Evolutionary conservation across 768 basidiomycete genomes (phyloP).

Genomic region (Cubamyces sp.): DNA sequence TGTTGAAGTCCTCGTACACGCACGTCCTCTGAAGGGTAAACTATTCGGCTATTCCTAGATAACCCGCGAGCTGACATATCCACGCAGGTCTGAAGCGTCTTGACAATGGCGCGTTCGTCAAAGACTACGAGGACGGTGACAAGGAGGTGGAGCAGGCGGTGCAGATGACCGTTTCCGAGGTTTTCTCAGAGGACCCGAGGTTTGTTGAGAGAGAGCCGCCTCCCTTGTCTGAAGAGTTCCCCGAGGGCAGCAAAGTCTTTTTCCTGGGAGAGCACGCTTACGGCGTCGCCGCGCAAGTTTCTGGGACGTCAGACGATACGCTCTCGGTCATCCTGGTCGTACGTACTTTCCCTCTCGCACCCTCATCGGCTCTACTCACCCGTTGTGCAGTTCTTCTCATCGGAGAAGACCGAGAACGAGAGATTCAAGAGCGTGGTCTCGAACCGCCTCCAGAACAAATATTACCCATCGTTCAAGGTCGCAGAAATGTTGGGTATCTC

Average conservation of each 20-base stretch:
- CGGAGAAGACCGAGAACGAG: slow-evolving; percentile 78
- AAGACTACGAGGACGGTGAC: slow-evolving; percentile 86
- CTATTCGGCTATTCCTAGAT: slow-evolving; percentile 3
- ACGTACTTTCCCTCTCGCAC: slow-evolving; percentile 24
- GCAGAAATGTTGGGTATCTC: slow-evolving; percentile 76
- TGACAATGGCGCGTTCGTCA: slow-evolving; percentile 89
- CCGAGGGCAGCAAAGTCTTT: slow-evolving; percentile 88
- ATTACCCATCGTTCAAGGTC: slow-evolving; percentile 80
- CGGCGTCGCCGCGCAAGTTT: slow-evolving; percentile 93
- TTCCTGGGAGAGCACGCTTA: slow-evolving; percentile 96
- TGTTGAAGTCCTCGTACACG: slow-evolving; percentile 82
- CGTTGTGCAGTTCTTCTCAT: slow-evolving; percentile 75
- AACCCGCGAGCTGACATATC: not conserved
- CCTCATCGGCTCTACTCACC: not conserved
- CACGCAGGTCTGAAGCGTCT: slow-evolving; percentile 81
- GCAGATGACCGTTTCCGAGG: slow-evolving; percentile 82
- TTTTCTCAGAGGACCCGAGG: slow-evolving; percentile 88
- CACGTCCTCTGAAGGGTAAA: slow-evolving; percentile 88
- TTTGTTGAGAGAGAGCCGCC: slow-evolving; percentile 82
- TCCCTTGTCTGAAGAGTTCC: slow-evolving; percentile 86
- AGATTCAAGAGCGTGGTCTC: slow-evolving; percentile 74
- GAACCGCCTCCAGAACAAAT: slow-evolving; percentile 52
- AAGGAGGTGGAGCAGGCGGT: slow-evolving; percentile 87
- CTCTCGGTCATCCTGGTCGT: slow-evolving; percentile 91
- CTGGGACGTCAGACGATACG: slow-evolving; percentile 64